A percentile compares a stretch with the other conserved stretches of the same genome.
Evolutionary conservation across 495 filamentous ascomycete genomes (phyloP).

Genomic region (Daldinia concentrica): DNA sequence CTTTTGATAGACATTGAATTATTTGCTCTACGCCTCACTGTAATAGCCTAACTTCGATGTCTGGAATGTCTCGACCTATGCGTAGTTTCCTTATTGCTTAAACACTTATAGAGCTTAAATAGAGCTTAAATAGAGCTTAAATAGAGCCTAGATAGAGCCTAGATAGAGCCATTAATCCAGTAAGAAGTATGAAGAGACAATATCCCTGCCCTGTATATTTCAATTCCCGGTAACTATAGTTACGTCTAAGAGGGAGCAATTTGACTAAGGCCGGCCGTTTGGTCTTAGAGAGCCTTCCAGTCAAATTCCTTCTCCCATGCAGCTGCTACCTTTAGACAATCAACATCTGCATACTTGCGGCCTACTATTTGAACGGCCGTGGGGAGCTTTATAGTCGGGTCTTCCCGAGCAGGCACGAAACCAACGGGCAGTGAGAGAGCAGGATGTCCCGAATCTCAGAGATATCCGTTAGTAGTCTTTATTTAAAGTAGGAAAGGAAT

Average conservation of each 20-base stretch:
- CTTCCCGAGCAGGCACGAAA: conserved; percentile 55
- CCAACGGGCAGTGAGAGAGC: conserved; percentile 66
- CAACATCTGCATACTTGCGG: conserved; percentile 58
- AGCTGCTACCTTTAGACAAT: conserved; percentile 59
- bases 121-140: neutral
- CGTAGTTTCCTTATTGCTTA: neutral
- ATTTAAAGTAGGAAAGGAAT: too few relatives aligned
- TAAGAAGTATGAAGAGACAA: neutral
- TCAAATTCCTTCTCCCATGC: conserved; percentile 61
- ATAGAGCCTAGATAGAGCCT: neutral
- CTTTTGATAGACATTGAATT: conserved; percentile 50
- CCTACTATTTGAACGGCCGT: conserved; percentile 69
- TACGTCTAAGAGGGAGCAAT: neutral
- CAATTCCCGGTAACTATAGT: neutral
- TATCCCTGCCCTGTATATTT: neutral
- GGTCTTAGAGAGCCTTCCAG: conserved; percentile 52
- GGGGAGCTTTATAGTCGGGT: conserved; percentile 58
- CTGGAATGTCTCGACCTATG: neutral
- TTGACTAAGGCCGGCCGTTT: neutral
- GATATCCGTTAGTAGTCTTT: neutral
- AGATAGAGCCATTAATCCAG: neutral
- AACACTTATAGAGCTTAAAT: neutral
- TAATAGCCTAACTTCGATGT: neutral
- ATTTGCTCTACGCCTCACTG: neutral
- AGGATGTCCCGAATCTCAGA: conserved; percentile 62